phyloP scores from a whole-genome alignment of 2,329 filamentous ascomycete species.

The Aspergillus terreus region DNA sequence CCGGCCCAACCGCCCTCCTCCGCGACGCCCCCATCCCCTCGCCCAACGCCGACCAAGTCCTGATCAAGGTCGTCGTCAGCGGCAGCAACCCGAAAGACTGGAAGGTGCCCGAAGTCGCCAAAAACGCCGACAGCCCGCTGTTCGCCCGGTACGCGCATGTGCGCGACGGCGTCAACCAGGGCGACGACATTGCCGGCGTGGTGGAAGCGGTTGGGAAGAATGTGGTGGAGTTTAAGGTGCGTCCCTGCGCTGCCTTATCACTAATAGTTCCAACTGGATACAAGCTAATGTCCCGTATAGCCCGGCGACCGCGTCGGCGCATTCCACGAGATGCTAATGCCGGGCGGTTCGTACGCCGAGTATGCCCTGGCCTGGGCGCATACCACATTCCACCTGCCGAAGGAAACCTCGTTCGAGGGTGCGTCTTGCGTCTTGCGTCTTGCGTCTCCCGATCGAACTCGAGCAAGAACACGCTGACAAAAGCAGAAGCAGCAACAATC shows the following conservation, averaged over 20 bases:
- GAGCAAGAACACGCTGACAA: neutral
- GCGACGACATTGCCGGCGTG: constrained; percentile 52
- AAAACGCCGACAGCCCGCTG: neutral
- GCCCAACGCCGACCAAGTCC: constrained; percentile 28
- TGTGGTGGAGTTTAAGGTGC: constrained; percentile 51
- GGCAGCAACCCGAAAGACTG: constrained; percentile 47
- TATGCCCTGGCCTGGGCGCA: constrained; percentile 53
- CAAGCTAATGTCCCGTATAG: neutral
- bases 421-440: neutral
- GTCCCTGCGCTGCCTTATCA: neutral
- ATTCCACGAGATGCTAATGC: constrained; percentile 47
- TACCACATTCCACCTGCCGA: constrained; percentile 54
- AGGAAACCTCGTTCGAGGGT: constrained; percentile 51
- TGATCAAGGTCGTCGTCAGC: constrained; percentile 36
- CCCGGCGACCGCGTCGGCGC: constrained; percentile 53
- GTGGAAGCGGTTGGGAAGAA: constrained; percentile 50
- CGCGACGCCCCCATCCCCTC: constrained; percentile 29
- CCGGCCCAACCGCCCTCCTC: constrained; percentile 5
- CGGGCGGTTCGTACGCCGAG: constrained; percentile 54
- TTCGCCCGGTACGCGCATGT: neutral
- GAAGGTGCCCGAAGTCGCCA: constrained; percentile 18
- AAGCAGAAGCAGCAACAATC: constrained; percentile 53
- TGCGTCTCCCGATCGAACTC: neutral
- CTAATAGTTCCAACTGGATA: neutral
- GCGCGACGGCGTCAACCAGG: constrained; percentile 37